Evolutionary conservation across 169 alveolate species (phyloP), one percentile per base, ranked within the genome.

Genomic region (Neospora caninum): DNA sequence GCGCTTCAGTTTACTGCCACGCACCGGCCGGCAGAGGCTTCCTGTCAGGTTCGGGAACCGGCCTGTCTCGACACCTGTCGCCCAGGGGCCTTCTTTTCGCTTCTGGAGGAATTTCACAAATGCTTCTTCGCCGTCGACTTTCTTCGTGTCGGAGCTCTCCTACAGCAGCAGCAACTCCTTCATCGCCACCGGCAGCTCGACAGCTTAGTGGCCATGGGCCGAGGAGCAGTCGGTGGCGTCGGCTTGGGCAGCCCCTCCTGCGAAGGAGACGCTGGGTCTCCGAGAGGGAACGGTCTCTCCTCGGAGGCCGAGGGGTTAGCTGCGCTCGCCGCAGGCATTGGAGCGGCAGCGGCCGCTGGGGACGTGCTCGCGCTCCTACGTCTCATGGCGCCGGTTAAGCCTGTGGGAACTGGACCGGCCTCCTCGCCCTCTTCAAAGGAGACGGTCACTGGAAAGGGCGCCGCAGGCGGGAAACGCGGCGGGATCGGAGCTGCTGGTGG

Each of bases 271-370:
- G 1, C 73, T 6, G 73, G 34, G 31, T 64, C 73, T 64, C 73
- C 73, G 73, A 9, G 73, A 27, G 73, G 31, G 34, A 22, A 9
- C 4, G n/a, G 73, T 7, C 34, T 27, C 34, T 22, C n/a, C 34
- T 9, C 4, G n/a, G 64, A 53, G 13, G 80, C 80, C 13, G 80
- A 13, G 9, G 80, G 41, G 13, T 16, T n/a, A 22, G 80, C 31
- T 16, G 38, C 31, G 38, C 80, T 69, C 36, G 80, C 80, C 13
- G 31, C 80, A 22, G 80, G 31, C 41, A 9, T 73, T 34, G 42
- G 84, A 27, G 84, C 84, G 27, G 84, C 84, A n/a, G 84, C 84
- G 42, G 84, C 84, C 2, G 84, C 43, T 0, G 84, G 84, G 27
- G 84, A 73, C 25, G 84, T 73, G 25, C 84, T 73, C 49, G 84